Evolutionary conservation across 1,284 basidiomycete genomes (phyloP), one percentile per base, ranked within the genome.

Genomic region (Ganoderma meredithae): DNA sequence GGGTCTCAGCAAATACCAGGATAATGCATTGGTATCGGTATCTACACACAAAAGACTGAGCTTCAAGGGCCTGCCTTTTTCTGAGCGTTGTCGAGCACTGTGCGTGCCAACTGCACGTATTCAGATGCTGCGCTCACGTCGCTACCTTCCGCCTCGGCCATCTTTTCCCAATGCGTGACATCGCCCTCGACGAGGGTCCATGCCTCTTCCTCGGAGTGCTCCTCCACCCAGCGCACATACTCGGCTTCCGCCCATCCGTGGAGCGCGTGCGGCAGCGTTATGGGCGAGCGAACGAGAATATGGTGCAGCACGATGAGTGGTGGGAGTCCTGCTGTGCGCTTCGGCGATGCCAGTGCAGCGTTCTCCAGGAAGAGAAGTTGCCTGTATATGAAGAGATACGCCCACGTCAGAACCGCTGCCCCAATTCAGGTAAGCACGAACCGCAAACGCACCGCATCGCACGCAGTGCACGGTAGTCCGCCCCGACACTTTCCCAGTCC

Each of bases 211-310:
- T 90, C 87, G 10, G 88, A 83, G 74, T 94, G 93, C 74, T 95
- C 92, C 66, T 93, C 90, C 36, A 95, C 86, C 93, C 93, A 96
- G 56, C 91, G 87, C 55, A 95, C 93, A 77, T 98, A 98, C 81
- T 98, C 96, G 10, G 91, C 87, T 77, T 97, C 95, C 68, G 94
- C 92, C 96, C 96, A 98, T 0, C 93, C 91, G 76, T 97, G 95
- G 62, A 95, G 80, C 62, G 89, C 85, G 78, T 98, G 95, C 8
- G 96, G 96, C 39, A 98, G 84, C 2, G 90, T 87, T 58, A 97
- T 84, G 0, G 94, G 90, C 1, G 94, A 95, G 17, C 95, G 90
- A n/a, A 97, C 95, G 44, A 98, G 84, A 72, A 97, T 92, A 75
- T 98, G 95, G 76, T 98, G 96, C 17, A 97, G 82, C 9, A 98